A percentile compares a stretch with the other conserved stretches of the same genome.
These are phyloP conservation scores for Trifolium dubium DNA, from an alignment of 306 rosid genomes.

Conservation along the genomic window DNA sequence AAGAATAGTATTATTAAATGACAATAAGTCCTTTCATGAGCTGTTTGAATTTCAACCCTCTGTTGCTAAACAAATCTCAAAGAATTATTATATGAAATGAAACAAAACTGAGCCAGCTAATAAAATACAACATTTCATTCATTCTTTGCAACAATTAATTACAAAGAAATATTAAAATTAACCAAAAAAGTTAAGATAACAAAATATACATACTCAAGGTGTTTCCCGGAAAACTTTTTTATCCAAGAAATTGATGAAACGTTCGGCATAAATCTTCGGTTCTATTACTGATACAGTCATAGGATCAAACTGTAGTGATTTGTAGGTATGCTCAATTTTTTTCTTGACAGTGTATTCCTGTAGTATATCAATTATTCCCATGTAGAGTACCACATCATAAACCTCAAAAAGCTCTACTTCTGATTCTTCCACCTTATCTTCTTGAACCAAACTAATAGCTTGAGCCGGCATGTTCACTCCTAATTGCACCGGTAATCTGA, in stretches of 20 bases:
- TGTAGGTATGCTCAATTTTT: constrained; percentile 76
- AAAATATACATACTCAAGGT: constrained; percentile 44
- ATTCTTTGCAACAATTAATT: constrained; percentile 37
- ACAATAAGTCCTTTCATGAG: not conserved
- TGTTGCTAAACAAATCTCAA: not conserved
- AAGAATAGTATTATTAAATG: not conserved
- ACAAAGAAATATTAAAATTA: constrained; percentile 18
- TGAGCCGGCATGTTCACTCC: constrained; percentile 99
- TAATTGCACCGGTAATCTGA: constrained; percentile 87
- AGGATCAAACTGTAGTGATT: constrained; percentile 64
- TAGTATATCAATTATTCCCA: constrained; percentile 93
- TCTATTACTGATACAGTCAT: constrained; percentile 70
- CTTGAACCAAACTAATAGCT: constrained; percentile 57
- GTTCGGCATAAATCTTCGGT: constrained; percentile 70
- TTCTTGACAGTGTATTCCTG: constrained; percentile 76
- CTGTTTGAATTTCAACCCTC: constrained; percentile 27
- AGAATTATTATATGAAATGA: constrained; percentile 31
- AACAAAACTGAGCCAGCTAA: constrained; percentile 11
- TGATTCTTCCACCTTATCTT: constrained; percentile 58
- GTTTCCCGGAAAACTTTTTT: constrained; percentile 60
- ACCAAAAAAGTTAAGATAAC: constrained; percentile 21
- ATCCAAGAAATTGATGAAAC: constrained; percentile 82
- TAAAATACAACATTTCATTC: constrained; percentile 16
- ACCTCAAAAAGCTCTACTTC: constrained; percentile 82
- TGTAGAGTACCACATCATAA: constrained; percentile 83